Percentiles rank a stretch among this genome's conserved stretches.
Conservation (phyloP, 495 filamentous ascomycete genomes). For the Chaetomium tenue region DNA sequence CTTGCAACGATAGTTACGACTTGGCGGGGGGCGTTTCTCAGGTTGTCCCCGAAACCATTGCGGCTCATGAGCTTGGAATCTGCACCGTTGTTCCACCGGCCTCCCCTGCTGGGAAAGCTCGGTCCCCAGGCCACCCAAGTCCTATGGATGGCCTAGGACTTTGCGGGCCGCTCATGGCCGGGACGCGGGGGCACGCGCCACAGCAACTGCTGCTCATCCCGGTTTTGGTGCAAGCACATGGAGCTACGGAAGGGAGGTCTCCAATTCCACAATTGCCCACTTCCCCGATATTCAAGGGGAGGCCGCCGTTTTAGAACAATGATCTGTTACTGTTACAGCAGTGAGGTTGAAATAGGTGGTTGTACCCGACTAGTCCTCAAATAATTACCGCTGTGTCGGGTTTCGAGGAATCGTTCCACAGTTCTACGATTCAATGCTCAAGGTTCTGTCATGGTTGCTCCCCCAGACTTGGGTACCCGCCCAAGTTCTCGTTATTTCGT, state of each 20-base stretch:
- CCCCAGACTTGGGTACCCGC: too few species aligned
- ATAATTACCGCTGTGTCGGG: background rate
- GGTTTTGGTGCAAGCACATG: background rate
- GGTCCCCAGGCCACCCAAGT: conserved; percentile 8
- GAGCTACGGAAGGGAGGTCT: conserved; percentile 9
- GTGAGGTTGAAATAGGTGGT: conserved; percentile 14
- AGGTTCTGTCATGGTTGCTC: too few species aligned
- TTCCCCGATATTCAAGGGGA: conserved; percentile 1
- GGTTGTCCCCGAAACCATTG: too few species aligned
- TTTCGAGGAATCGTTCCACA: background rate
- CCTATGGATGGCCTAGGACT: conserved; percentile 25
- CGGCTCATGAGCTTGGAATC: too few species aligned
- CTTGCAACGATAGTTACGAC: conserved; percentile 7
- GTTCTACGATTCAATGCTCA: background rate
- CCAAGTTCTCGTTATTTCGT: too few species aligned
- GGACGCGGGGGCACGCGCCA: conserved; percentile 10
- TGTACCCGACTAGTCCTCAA: background rate
- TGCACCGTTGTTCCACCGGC: background rate
- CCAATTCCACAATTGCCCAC: conserved; percentile 21
- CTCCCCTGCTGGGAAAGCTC: background rate
- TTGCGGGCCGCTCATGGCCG: conserved; percentile 2
- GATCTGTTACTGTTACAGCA: background rate
- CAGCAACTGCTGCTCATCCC: background rate
- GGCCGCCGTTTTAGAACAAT: conserved; percentile 15
- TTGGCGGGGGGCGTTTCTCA: too few species aligned